Base-by-base conservation (phyloP, 2,329 filamentous ascomycete species). In the Diaporthe sp. region DNA sequence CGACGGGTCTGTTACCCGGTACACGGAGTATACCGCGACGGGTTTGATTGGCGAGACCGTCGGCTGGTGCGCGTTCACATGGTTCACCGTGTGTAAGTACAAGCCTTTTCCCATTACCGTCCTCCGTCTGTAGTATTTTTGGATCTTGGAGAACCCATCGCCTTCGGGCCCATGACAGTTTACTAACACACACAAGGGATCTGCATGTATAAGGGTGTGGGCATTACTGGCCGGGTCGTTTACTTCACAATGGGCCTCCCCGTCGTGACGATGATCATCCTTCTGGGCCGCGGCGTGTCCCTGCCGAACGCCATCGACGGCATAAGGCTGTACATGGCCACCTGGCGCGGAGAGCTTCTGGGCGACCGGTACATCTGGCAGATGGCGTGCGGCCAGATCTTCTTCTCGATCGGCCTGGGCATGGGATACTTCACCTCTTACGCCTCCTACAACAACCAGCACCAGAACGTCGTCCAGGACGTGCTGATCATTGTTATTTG, bases 381-480 rank as follows among this genome's bases (percentile, higher is more conserved):
- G 25, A 63, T 63, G 37, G 37, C 59, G 8, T 63, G 59, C 3
- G 39, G 59, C 39, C 59, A 63, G 59, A 44, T 63, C 17, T 63
- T 61, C 25, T 63, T 44, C 17, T 63, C 59, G 9, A 63, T 63
- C 59, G 37, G 59, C 15, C 59, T 63, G 2, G 59, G 59, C 39
- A 63, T 63, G 59, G 37, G 59, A 8, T 63, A 63, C 59, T 63
- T 63, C 59, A 63, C 59, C 9, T 63, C 59, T 4, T 63, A 63
- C 15, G 37, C 59, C 4, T 63, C 37, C 3, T 63, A 63, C 59
- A 63, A 63, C n/a, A 63, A 63, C 39, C 59, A 63, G 39, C 59
- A 63, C 59, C 59, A 63, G 59, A 63, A 63, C 10, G 37, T 63
- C 25, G 59, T 63, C 15, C 37, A 44, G 37, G 59, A 63, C 5